Percentiles rank a stretch among this genome's conserved stretches.
Evolutionary conservation across 148 eudicot genomes (phyloP).

Genomic region (Amaranthus hypochondriacus): DNA sequence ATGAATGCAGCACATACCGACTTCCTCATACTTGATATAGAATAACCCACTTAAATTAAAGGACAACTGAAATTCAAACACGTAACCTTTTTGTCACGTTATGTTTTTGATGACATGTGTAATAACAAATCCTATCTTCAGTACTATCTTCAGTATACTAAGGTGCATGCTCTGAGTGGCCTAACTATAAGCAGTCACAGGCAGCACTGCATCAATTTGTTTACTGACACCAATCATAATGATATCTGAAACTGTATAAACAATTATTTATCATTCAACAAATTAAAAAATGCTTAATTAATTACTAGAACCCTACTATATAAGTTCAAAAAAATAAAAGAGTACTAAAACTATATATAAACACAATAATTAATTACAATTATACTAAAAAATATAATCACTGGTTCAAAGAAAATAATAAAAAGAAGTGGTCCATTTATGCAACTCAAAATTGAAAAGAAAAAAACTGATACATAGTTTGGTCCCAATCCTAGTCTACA

Average conservation of each 20-base stretch:
- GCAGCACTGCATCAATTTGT: constrained; percentile 8
- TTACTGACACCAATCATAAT: constrained; percentile 6
- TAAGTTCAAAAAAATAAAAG: too few relatives aligned
- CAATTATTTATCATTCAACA: background rate
- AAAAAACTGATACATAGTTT: constrained; percentile 10
- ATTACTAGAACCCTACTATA: background rate
- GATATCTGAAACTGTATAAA: background rate
- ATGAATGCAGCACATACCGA: too few relatives aligned
- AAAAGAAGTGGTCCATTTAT: constrained; percentile 24
- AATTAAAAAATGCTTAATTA: background rate
- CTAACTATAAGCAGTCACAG: background rate
- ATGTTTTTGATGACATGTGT: too few relatives aligned
- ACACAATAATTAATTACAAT: too few relatives aligned
- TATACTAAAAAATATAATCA: constrained; percentile 4
- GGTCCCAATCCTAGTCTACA: constrained; percentile 27
- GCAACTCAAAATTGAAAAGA: constrained; percentile 19
- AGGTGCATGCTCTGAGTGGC: background rate
- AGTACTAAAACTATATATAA: too few relatives aligned
- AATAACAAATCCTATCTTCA: background rate
- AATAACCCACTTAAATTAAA: too few relatives aligned
- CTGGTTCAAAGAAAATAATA: constrained; percentile 7
- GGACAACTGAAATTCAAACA: too few relatives aligned
- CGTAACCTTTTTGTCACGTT: too few relatives aligned
- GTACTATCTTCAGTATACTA: background rate
- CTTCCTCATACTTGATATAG: too few relatives aligned